These are phyloP conservation scores for Eurotiales sp. DNA, from an alignment of 2,329 filamentous ascomycete genomes.

Conservation along the genomic window DNA sequence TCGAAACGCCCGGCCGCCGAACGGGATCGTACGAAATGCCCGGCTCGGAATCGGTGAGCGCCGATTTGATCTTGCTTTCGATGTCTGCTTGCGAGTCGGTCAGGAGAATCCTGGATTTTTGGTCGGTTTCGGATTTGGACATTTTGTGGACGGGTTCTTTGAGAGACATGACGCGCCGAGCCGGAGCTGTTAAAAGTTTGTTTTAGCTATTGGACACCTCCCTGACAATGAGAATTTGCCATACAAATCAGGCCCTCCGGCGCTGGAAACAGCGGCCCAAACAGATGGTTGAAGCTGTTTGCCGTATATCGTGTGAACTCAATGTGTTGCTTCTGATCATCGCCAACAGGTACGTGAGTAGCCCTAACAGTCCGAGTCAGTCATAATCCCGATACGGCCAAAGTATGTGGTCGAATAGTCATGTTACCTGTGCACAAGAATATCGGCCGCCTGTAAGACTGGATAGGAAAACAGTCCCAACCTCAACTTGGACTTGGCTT, in stretches of 20 bases:
- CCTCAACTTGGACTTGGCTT: conserved; percentile 63
- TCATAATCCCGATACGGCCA: too few relatives aligned
- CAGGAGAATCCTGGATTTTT: conserved; percentile 74
- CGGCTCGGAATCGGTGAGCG: conserved; percentile 69
- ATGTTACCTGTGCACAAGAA: conserved; percentile 71
- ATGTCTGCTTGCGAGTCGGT: conserved; percentile 67
- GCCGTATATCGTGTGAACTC: conserved; percentile 88
- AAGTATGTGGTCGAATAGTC: not conserved
- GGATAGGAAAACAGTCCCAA: conserved; percentile 94
- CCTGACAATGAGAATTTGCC: conserved; percentile 14
- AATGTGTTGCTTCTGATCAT: conserved; percentile 89
- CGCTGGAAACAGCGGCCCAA: conserved; percentile 59
- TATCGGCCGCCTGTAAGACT: conserved; percentile 90
- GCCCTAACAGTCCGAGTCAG: conserved; percentile 49
- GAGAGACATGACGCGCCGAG: conserved; percentile 86
- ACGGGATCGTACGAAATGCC: conserved; percentile 70
- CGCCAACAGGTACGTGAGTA: conserved; percentile 94
- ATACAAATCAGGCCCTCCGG: conserved; percentile 71
- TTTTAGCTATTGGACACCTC: not conserved
- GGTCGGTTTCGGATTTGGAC: conserved; percentile 79
- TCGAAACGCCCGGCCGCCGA: conserved; percentile 75
- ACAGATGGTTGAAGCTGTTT: conserved; percentile 77
- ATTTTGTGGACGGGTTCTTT: conserved; percentile 76
- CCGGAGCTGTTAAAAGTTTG: conserved; percentile 55
- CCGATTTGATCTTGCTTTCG: conserved; percentile 63